Evolutionary conservation across 2,329 filamentous ascomycete species (phyloP), one percentile per base, ranked within the genome.

Genomic region (Aureobasidium namibiae): DNA sequence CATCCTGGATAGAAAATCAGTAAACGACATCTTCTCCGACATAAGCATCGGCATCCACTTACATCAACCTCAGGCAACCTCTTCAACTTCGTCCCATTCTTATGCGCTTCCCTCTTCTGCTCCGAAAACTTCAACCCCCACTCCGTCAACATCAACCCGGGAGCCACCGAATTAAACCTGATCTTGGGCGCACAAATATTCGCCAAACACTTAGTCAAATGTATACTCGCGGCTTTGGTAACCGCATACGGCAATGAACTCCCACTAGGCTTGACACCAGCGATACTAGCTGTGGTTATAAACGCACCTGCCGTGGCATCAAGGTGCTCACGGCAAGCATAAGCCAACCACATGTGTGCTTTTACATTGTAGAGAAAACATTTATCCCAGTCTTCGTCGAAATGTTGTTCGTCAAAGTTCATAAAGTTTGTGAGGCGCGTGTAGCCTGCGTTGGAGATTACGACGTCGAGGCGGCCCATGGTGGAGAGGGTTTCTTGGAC

Each of bases 331-430:
- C 77, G 78, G 1, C 79, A 77, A 1, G 82, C 81, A 60, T 83
- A 78, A 64, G 85, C 76, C 8, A 86, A 73, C 75, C 79, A 85
- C 33, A 86, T 68, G 65, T 86, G 83, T 6, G 76, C 76, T 69
- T 85, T 86, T 60, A 86, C 83, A 65, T 86, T 86, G 73, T 84
- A 79, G 46, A 79, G 78, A 65, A 82, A 85, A 62, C 79, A 80
- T 6, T 68, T 69, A 64, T 85, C 82, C 82, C 82, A 85, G 65
- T 85, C 82, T 1, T 78, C 78, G 63, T 85, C 82, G 29, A 74
- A 65, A n/a, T 77, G 69, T 61, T 81, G 81, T 11, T 83, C 80
- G 26, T 81, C 75, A 26, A 84, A 67, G 63, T 78, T 69, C 8
- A 62, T 68, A 46, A 82, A 74, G 57, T 74, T 66, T n/a, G 71